Conservation (phyloP, 495 filamentous ascomycete species). For the Aspergillus leporis region DNA sequence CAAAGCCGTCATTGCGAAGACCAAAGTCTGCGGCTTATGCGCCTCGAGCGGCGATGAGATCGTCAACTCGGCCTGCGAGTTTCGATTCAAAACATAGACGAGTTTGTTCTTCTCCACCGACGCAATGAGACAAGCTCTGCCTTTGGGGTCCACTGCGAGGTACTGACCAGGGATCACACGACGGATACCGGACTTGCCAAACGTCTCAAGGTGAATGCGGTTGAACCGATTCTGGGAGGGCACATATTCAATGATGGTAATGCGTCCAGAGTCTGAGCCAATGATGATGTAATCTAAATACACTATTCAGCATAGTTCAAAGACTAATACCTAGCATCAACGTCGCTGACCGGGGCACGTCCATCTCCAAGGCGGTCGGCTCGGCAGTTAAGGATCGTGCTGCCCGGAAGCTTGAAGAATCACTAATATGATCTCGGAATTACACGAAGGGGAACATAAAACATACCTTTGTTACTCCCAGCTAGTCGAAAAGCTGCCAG, state of each 20-base stretch:
- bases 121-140: conserved; percentile 89
- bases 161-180: conserved; percentile 95
- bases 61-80: conserved; percentile 88
- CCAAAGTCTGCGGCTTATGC: conserved; percentile 89
- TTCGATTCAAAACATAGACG: conserved; percentile 96
- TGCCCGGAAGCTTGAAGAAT: conserved; percentile 75
- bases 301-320: conserved; percentile 60
- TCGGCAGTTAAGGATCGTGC: conserved; percentile 44
- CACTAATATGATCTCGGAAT: conserved; percentile 80
- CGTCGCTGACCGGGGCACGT: conserved; percentile 47
- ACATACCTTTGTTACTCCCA: conserved; percentile 95
- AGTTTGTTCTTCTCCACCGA: conserved; percentile 99
- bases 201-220: conserved; percentile 91
- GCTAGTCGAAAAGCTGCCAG: conserved; percentile 87
- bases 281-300: conserved; percentile 91
- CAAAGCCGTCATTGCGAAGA: conserved; percentile 80
- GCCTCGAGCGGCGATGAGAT: conserved; percentile 98
- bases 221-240: conserved; percentile 85
- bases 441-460: conserved; percentile 38
- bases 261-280: conserved; percentile 91
- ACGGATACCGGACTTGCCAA: conserved; percentile 94
- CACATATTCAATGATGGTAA: conserved; percentile 90
- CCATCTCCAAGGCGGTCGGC: conserved; percentile 32
- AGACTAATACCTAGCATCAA: conserved; percentile 33
- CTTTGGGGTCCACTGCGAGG: conserved; percentile 90